Conservation (phyloP, 805 yeast genomes). For the Zygoascus ofunaensis region DNA sequence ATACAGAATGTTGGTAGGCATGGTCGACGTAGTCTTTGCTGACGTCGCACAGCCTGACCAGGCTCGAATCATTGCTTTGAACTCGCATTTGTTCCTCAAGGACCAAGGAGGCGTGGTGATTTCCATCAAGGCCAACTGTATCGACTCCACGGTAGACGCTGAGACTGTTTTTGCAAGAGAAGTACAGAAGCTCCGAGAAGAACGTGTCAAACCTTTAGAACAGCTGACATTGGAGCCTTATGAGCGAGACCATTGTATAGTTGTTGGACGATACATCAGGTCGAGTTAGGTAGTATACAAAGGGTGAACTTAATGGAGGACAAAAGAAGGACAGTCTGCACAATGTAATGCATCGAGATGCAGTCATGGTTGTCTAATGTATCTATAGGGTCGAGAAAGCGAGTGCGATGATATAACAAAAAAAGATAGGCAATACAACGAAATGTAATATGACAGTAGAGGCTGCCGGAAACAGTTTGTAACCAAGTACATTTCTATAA, state of each 20-base stretch:
- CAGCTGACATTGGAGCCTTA: conserved; percentile 98
- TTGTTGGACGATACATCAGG: conserved; percentile 94
- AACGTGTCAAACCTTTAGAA: conserved; percentile 95
- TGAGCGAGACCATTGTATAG: conserved; percentile 99
- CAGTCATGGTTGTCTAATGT: no score
- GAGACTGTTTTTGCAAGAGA: conserved; percentile 99
- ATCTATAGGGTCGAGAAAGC: no score
- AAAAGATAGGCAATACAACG: neutral
- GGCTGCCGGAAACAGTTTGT: neutral
- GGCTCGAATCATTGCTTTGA: conserved; percentile 98
- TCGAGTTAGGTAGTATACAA: conserved; percentile 32
- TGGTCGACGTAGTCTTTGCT: conserved; percentile 98
- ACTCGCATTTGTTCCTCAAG: conserved; percentile 95
- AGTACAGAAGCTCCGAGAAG: conserved; percentile 97
- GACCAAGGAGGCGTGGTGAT: conserved; percentile 98
- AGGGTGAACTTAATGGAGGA: no score
- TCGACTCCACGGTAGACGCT: conserved; percentile 98
- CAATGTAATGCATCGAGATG: no score
- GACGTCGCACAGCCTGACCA: conserved; percentile 99
- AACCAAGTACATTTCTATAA: no score
- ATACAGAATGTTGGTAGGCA: conserved; percentile 97
- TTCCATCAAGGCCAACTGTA: conserved; percentile 99
- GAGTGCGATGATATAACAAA: neutral
- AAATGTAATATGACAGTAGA: neutral
- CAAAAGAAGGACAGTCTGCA: no score